phyloP scores from a whole-genome alignment of 2,329 filamentous ascomycete species.

The Penicillium sp. region DNA sequence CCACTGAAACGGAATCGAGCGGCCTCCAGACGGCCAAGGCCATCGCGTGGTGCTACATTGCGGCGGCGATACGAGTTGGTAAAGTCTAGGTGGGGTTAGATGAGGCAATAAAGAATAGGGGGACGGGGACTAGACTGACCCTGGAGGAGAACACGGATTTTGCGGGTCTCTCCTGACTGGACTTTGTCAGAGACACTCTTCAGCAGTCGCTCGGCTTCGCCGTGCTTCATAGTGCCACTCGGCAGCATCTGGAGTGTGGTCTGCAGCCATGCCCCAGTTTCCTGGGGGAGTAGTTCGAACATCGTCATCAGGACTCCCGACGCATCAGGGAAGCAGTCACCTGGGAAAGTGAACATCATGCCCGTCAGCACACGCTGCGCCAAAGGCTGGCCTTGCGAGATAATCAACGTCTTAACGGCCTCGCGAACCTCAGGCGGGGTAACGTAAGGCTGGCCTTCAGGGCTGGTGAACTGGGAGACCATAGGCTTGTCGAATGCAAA shows the following conservation, averaged over 20 bases:
- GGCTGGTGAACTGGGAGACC: conserved; percentile 56
- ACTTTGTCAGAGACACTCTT: conserved; percentile 77
- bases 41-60: conserved; percentile 93
- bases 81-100: conserved; percentile 61
- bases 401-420: conserved; percentile 69
- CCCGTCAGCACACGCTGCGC: conserved; percentile 89
- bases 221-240: conserved; percentile 71
- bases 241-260: conserved; percentile 81
- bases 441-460: conserved; percentile 58
- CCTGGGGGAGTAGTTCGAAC: conserved; percentile 78
- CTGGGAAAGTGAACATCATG: conserved; percentile 99
- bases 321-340: conserved; percentile 91
- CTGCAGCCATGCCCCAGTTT: conserved; percentile 79
- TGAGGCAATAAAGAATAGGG: not conserved
- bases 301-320: conserved; percentile 87
- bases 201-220: conserved; percentile 78
- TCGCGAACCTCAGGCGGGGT: conserved; percentile 68
- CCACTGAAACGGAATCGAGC: conserved; percentile 77
- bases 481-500: conserved; percentile 75
- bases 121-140: conserved; percentile 25
- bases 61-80: conserved; percentile 89
- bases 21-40: conserved; percentile 81
- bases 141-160: conserved; percentile 80
- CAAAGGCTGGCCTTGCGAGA: conserved; percentile 69
- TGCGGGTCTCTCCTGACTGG: conserved; percentile 65